Percentiles rank a stretch among this genome's conserved stretches.
Evolutionary conservation across 139 green algal genomes (phyloP).

Genomic region (Gonium pectorale): DNA sequence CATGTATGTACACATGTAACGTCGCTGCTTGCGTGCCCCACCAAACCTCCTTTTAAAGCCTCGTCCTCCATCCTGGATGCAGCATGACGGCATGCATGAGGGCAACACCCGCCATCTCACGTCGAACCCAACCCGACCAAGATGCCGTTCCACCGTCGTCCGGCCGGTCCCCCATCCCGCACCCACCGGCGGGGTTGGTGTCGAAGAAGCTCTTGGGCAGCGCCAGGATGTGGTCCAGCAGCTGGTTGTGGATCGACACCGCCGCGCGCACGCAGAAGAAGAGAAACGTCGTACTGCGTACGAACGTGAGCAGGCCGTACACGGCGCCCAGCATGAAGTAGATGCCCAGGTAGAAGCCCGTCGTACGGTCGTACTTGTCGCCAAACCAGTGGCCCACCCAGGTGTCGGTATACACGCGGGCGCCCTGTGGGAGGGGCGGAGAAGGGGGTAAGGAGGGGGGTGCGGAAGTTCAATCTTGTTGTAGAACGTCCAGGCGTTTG

Average conservation of each 20-base stretch:
- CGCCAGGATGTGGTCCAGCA: constrained; percentile 76
- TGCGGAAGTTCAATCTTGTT: too few relatives aligned
- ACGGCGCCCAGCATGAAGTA: constrained; percentile 70
- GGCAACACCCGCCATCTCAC: too few relatives aligned
- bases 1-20: too few relatives aligned
- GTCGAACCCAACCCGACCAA: too few relatives aligned
- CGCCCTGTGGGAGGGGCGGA: neutral
- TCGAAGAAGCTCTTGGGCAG: constrained; percentile 94
- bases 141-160: too few relatives aligned
- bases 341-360: constrained; percentile 80
- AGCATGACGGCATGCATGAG: too few relatives aligned
- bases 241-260: constrained; percentile 71
- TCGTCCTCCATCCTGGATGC: too few relatives aligned
- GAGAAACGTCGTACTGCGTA: constrained; percentile 48
- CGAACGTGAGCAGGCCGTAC: constrained; percentile 68
- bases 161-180: neutral
- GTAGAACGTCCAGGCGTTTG: too few relatives aligned
- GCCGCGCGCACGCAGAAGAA: constrained; percentile 62
- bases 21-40: too few relatives aligned
- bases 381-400: constrained; percentile 84
- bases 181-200: constrained; percentile 84
- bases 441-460: neutral
- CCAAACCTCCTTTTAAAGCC: too few relatives aligned
- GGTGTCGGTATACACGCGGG: constrained; percentile 72
- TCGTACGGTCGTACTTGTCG: constrained; percentile 60